Conservation (phyloP, 306 rosid species). For the Citrullus amarus region DNA sequence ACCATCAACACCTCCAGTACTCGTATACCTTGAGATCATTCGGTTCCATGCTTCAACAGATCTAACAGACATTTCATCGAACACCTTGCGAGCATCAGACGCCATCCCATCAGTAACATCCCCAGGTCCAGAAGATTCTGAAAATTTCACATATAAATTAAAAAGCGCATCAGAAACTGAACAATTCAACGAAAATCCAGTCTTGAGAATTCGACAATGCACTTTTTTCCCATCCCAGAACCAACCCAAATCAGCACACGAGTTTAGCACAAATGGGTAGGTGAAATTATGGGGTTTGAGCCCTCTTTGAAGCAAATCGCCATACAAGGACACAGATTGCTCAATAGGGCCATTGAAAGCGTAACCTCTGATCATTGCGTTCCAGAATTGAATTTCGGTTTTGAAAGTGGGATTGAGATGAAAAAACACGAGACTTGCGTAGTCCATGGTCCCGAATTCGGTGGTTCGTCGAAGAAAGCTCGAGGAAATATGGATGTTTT, state of each 20-base stretch:
- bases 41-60: constrained; percentile 10
- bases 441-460: constrained; percentile 19
- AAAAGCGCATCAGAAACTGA: constrained; percentile 17
- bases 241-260: constrained; percentile 22
- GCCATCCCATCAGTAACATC: not conserved
- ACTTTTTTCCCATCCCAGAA: constrained; percentile 11
- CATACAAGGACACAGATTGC: constrained; percentile 11
- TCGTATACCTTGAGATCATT: constrained; percentile 2
- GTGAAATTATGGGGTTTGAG: constrained; percentile 26
- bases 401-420: not conserved
- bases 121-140: not conserved
- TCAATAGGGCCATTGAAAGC: constrained; percentile 5
- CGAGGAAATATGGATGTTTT: constrained; percentile 11
- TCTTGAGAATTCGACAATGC: constrained; percentile 13
- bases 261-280: constrained; percentile 17
- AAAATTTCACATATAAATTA: constrained; percentile 2
- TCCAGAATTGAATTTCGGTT: constrained; percentile 11
- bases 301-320: constrained; percentile 16
- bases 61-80: constrained; percentile 10
- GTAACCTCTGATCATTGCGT: constrained; percentile 22
- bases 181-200: constrained; percentile 7
- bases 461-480: constrained; percentile 18
- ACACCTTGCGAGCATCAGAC: constrained; percentile 14
- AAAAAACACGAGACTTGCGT: constrained; percentile 7
- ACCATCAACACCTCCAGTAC: constrained; percentile 7